Evolutionary conservation across 2,329 filamentous ascomycete genomes (phyloP).

Genomic region (Zalaria obscura): DNA sequence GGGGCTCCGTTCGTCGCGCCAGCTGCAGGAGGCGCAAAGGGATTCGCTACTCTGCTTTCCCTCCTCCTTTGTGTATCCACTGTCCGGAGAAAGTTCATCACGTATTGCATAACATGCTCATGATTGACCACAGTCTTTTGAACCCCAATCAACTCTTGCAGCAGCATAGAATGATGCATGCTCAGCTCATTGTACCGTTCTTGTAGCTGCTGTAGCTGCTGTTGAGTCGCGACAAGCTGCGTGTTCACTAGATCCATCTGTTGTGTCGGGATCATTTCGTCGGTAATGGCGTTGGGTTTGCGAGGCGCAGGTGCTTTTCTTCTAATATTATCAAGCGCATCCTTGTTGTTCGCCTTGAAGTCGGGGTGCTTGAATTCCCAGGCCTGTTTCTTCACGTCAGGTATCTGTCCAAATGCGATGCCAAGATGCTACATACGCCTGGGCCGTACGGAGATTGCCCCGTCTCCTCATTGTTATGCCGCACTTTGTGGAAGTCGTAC

Average conservation of each 20-base stretch:
- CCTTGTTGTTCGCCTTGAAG: constrained; percentile 90
- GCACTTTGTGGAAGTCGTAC: constrained; percentile 97
- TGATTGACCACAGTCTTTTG: constrained; percentile 61
- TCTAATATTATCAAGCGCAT: constrained; percentile 90
- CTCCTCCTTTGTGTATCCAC: constrained; percentile 50
- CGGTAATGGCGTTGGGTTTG: constrained; percentile 51
- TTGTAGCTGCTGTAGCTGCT: constrained; percentile 78
- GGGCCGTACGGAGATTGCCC: constrained; percentile 69
- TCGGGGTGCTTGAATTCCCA: constrained; percentile 98
- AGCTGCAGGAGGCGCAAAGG: constrained; percentile 18
- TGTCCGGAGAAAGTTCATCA: constrained; percentile 53
- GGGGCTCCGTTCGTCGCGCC: constrained; percentile 18
- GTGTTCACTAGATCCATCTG: constrained; percentile 83
- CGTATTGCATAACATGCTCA: constrained; percentile 55
- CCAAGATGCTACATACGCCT: constrained; percentile 40
- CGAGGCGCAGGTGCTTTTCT: constrained; percentile 86
- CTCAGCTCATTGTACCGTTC: constrained; percentile 70
- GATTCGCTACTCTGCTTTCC: constrained; percentile 38
- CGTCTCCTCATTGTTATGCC: constrained; percentile 77
- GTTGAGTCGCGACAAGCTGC: constrained; percentile 77
- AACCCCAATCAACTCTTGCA: constrained; percentile 49
- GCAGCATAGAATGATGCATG: constrained; percentile 48
- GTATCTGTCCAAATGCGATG: not conserved
- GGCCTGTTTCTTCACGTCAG: constrained; percentile 35
- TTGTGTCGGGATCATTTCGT: constrained; percentile 66